phyloP scores from a whole-genome alignment of 208 protist genomes.

The Leishmania turanica region DNA sequence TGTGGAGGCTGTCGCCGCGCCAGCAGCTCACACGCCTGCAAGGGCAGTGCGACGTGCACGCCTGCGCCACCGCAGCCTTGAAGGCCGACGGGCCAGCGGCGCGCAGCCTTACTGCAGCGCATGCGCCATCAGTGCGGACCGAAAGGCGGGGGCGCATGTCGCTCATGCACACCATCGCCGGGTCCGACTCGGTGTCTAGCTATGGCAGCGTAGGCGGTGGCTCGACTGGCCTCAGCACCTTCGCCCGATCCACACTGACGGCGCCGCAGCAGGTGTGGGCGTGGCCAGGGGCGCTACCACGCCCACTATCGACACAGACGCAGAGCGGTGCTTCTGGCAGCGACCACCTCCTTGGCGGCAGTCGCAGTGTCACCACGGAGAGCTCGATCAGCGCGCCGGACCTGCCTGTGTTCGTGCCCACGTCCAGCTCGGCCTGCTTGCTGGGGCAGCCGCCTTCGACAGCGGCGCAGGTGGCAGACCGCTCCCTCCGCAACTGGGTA shows the following conservation, averaged over 20 bases:
- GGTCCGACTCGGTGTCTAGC: background rate
- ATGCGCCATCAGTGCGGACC: background rate
- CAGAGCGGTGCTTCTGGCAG: background rate
- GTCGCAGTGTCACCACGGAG: background rate
- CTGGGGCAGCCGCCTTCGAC: background rate
- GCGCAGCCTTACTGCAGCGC: too few species aligned
- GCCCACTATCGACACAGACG: background rate
- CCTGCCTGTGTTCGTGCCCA: slow-evolving; percentile 3
- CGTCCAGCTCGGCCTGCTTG: background rate
- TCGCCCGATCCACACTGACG: background rate
- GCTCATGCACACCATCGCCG: background rate
- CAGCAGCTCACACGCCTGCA: background rate
- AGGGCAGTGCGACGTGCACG: background rate
- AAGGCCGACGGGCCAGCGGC: background rate
- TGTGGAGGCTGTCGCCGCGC: background rate
- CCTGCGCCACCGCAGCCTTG: background rate
- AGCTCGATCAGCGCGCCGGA: slow-evolving; percentile 3
- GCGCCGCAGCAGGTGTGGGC: background rate
- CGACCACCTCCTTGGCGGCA: background rate
- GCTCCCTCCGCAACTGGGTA: background rate
- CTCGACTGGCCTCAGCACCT: background rate
- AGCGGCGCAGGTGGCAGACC: background rate
- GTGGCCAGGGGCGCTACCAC: background rate
- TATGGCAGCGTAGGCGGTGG: background rate
- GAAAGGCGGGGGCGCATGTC: background rate